Conservation (phyloP, 73 alveolate species). For the Durusdinium trenchii region DNA sequence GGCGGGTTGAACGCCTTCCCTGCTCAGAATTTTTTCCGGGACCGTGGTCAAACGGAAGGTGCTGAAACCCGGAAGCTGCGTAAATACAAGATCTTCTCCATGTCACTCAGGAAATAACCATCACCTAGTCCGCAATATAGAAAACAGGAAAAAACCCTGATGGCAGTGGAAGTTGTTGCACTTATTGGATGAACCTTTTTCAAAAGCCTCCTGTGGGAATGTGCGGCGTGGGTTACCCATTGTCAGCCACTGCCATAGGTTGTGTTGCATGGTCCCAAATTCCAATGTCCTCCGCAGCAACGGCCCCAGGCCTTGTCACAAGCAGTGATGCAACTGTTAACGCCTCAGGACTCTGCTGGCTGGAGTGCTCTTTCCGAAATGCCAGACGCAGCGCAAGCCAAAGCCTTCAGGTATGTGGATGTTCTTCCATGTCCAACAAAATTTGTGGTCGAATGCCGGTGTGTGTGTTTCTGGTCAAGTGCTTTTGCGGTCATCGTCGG, state of each 20-base stretch:
- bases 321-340: slow-evolving; percentile 6
- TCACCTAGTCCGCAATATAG: background rate
- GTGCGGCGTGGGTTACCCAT: no score
- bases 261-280: background rate
- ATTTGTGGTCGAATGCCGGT: background rate
- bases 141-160: background rate
- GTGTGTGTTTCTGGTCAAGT: background rate
- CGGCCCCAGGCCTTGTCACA: slow-evolving; percentile 1
- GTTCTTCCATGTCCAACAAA: background rate
- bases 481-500: background rate
- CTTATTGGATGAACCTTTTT: background rate
- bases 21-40: no score
- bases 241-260: no score
- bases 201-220: background rate
- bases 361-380: no score
- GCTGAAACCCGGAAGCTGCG: no score
- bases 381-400: no score
- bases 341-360: background rate
- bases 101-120: background rate
- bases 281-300: background rate
- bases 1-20: no score
- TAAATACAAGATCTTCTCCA: no score
- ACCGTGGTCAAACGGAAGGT: no score
- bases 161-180: background rate
- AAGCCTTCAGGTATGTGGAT: background rate